phyloP scores from a whole-genome alignment of 805 yeast genomes.

The Lipomyces yamanashiensis region DNA sequence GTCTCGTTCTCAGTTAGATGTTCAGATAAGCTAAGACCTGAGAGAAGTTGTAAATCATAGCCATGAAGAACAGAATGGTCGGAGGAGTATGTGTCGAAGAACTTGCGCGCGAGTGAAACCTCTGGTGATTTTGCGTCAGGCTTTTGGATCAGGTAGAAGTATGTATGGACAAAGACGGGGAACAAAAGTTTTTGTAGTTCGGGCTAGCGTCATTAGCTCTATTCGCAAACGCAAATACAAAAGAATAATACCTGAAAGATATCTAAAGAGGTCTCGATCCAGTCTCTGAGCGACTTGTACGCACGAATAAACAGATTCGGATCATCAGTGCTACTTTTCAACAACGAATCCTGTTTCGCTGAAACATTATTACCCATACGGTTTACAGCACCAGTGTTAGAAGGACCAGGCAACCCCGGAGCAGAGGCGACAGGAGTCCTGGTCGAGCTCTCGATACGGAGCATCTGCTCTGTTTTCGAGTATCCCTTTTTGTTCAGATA shows the following conservation, averaged over 20 bases:
- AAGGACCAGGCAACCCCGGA: slow-evolving; percentile 23
- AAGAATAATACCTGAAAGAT: slow-evolving; percentile 58
- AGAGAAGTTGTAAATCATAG: slow-evolving; percentile 70
- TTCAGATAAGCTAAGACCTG: slow-evolving; percentile 75
- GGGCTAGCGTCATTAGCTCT: slow-evolving; percentile 47
- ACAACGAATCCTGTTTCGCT: slow-evolving; percentile 43
- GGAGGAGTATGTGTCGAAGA: slow-evolving; percentile 71
- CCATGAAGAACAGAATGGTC: slow-evolving; percentile 81
- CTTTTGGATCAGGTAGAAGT: slow-evolving; percentile 74
- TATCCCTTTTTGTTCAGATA: slow-evolving; percentile 93
- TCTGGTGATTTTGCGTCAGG: slow-evolving; percentile 49
- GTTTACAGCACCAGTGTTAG: slow-evolving; percentile 24
- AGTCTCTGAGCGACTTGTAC: slow-evolving; percentile 74
- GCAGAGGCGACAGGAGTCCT: slow-evolving; percentile 37
- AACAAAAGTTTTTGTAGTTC: slow-evolving; percentile 82
- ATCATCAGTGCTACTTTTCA: slow-evolving; percentile 46
- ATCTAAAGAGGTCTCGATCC: slow-evolving; percentile 92
- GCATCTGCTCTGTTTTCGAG: slow-evolving; percentile 90
- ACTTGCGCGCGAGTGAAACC: slow-evolving; percentile 59
- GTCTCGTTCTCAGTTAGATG: slow-evolving; percentile 82
- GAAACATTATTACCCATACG: slow-evolving; percentile 27
- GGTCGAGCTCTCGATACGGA: slow-evolving; percentile 69
- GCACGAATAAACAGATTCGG: slow-evolving; percentile 81
- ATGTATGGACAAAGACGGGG: slow-evolving; percentile 92
- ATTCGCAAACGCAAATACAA: not conserved